Base-by-base conservation (phyloP, 805 yeast species). In the Pichia pseudocactophila region DNA sequence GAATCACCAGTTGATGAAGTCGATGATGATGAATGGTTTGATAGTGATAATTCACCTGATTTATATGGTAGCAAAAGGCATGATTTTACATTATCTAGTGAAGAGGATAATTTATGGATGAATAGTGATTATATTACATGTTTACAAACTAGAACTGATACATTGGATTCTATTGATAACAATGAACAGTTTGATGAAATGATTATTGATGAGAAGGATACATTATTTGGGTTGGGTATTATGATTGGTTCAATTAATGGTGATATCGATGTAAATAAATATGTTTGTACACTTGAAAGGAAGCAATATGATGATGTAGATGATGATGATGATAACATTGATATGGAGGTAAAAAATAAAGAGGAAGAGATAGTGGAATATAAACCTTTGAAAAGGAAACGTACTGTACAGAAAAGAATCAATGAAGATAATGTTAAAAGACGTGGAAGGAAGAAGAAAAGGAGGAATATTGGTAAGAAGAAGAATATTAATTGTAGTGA, bases 281-380 rank as follows among this genome's bases (percentile, higher is more conserved):
- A 36, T 17, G 30, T 36, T 26, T 41, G 34, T 7, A 41, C 34
- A 3, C 37, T 36, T 41, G 44, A 41, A 15, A 41, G 32, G n/a
- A 28, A 28, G 10, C 28, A 37, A 26, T 15, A 32, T 25, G 25
- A 26, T 12, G 28, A 26, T 22, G 39, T 18, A 8, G 34, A 39
- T 18, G 20, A 22, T 19, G 7, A 4, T 18, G 20, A 25, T 26
- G 26, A 20, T 7, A 10, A 36, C 4, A n/a, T 13, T 12, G 27
- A 11, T 27, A 8, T 30, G 18, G n/a, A 10, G 6, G 11, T 20
- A 17, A 30, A 18, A n/a, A n/a, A n/a, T n/a, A n/a, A n/a, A n/a
- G n/a, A n/a, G n/a, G n/a, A n/a, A n/a, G 31, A 30, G 16, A 9
- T 13, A 3, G 32, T 3, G 12, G 30, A 22, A 3, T 5, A 12